A percentile compares a stretch with the other conserved stretches of the same genome.
phyloP scores from a whole-genome alignment of 2,329 filamentous ascomycete genomes.

The Escovopsis weberi region DNA sequence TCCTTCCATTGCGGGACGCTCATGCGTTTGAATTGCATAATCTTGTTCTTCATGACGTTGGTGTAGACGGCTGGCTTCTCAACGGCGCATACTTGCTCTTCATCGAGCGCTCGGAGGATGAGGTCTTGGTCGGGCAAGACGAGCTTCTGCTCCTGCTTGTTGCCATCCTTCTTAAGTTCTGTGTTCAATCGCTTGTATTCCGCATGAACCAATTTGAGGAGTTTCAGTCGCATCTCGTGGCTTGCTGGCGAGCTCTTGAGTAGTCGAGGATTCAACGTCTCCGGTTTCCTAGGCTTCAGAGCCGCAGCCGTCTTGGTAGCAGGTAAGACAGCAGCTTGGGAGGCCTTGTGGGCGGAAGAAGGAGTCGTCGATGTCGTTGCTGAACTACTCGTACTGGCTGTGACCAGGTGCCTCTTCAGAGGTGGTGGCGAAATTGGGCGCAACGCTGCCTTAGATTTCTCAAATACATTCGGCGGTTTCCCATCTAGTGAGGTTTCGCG shows the following conservation, averaged over 20 bases:
- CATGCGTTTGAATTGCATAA: constrained; percentile 67
- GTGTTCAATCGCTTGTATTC: constrained; percentile 54
- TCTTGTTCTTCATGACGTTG: constrained; percentile 71
- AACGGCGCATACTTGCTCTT: constrained; percentile 62
- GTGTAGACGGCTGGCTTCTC: constrained; percentile 58
- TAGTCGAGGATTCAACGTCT: constrained; percentile 53
- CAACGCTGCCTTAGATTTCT: constrained; percentile 11
- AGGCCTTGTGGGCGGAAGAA: constrained; percentile 4
- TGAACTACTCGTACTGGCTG: constrained; percentile 4
- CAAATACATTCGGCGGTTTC: not conserved
- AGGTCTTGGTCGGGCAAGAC: constrained; percentile 50
- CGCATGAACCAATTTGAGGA: constrained; percentile 49
- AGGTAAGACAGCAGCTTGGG: not conserved
- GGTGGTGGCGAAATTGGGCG: constrained; percentile 21
- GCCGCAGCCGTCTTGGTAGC: constrained; percentile 7
- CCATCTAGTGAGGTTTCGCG: not conserved
- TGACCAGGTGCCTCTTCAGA: constrained; percentile 13
- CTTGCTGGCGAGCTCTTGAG: constrained; percentile 42
- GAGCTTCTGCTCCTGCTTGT: constrained; percentile 34
- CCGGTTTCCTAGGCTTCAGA: constrained; percentile 18
- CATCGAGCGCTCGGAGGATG: constrained; percentile 54
- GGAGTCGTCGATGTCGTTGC: constrained; percentile 6
- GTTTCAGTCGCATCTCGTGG: constrained; percentile 39
- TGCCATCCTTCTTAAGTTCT: constrained; percentile 37
- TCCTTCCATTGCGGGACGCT: constrained; percentile 54